Percentiles rank a stretch among this genome's conserved stretches.
Evolutionary conservation across 2,329 filamentous ascomycete genomes (phyloP).

Genomic region (Chaetomiaceae sp.): DNA sequence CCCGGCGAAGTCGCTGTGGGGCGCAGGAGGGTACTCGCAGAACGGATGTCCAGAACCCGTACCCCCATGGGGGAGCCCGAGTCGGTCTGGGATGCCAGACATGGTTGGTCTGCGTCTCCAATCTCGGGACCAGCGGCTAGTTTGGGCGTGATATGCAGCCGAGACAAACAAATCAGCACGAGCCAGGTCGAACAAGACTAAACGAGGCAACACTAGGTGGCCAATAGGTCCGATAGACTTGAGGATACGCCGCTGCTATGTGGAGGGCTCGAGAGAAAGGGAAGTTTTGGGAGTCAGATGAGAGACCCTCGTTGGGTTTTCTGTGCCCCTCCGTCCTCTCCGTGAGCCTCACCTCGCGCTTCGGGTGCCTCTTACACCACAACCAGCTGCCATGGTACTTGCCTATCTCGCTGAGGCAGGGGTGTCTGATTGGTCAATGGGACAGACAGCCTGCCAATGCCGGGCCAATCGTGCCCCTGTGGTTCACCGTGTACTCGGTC

Average conservation of each 20-base stretch:
- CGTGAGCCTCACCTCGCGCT: slow-evolving; percentile 11
- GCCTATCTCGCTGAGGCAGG: slow-evolving; percentile 13
- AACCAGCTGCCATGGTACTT: not conserved
- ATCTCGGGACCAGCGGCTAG: slow-evolving; percentile 10
- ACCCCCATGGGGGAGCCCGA: slow-evolving; percentile 3
- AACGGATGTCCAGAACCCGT: not conserved
- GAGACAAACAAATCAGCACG: slow-evolving; percentile 18
- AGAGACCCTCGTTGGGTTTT: slow-evolving; percentile 14
- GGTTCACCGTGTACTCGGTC: slow-evolving; percentile 9
- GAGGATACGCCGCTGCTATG: slow-evolving; percentile 14
- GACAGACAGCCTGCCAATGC: not conserved
- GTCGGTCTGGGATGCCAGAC: slow-evolving; percentile 16
- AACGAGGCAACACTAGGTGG: slow-evolving; percentile 17
- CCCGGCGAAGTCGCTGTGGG: slow-evolving; percentile 9
- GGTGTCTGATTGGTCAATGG: slow-evolving; percentile 21
- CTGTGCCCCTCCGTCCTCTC: slow-evolving; percentile 9
- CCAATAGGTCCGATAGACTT: slow-evolving; percentile 8
- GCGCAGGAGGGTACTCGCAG: slow-evolving; percentile 12
- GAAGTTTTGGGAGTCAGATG: slow-evolving; percentile 13
- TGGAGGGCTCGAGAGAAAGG: slow-evolving; percentile 10
- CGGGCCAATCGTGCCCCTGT: slow-evolving; percentile 12
- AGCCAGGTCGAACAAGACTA: slow-evolving; percentile 14
- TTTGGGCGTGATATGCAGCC: slow-evolving; percentile 13
- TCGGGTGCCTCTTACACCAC: slow-evolving; percentile 6
- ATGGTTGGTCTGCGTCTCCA: slow-evolving; percentile 18